Evolutionary conservation across 2,329 filamentous ascomycete genomes (phyloP), one percentile per base, ranked within the genome.

Genomic region (Paecilomyces formosus): DNA sequence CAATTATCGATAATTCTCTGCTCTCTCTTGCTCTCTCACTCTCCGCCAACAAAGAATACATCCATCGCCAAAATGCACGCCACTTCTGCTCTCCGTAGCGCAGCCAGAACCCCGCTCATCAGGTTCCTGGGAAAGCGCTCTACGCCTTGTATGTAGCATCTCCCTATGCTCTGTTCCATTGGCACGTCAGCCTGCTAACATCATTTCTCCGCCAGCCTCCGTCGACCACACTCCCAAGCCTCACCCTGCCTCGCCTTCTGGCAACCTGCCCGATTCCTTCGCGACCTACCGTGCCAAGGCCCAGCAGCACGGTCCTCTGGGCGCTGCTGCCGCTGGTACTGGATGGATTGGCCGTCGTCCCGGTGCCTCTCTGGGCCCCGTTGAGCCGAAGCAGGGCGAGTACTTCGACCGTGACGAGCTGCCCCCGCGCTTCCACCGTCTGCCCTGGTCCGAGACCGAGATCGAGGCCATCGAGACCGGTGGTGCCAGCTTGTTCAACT

Each of bases 381-480:
- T 97, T 61, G 73, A 82, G 65, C 82, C 92, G 39, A 82, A 82
- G 60, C 76, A 85, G 68, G 93, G 93, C 66, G 79, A 90, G 74
- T 91, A 83, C 76, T 97, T 96, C 72, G 94, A 97, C 76, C 86
- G 92, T 66, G 89, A 85, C 66, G 89, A 99, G 78, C 86, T 99
- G 24, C 93, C 94, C 18, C 73, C 81, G 62, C 85, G 93, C 68
- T 99, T 97, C 84, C 85, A 87, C 70, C 84, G 91, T 64, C 79
- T 84, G 54, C 83, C 85, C 12, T 89, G 92, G 77, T 87, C 84
- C 39, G 76, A 87, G 66, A 86, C 87, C 51, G 94, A 99, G 83
- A 99, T 99, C 61, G 94, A 97, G 75, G 92, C 92, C 22, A 84
- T 99, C 70, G 92, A 97, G 84, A 94, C 90, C 58, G 94, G 92